A percentile compares a stretch with the other conserved stretches of the same genome.
Conservation (phyloP, 2,329 filamentous ascomycete species). For the Diaporthe destruens region DNA sequence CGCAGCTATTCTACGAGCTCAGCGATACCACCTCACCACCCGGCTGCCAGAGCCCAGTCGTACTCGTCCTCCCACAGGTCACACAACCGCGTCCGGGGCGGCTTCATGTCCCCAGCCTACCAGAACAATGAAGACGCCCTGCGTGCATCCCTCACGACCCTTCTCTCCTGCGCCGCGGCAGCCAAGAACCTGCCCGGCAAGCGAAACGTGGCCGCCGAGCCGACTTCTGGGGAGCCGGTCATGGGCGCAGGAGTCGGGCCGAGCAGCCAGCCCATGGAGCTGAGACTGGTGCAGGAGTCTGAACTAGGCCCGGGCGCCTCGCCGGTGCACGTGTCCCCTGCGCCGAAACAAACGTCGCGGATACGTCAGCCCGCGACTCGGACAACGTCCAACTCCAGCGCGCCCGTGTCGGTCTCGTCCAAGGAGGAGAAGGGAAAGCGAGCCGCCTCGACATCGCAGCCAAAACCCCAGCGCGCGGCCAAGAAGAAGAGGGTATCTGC, state of each 20-base stretch:
- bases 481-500: slow-evolving; percentile 71
- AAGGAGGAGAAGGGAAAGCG: slow-evolving; percentile 64
- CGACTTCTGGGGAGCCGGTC: slow-evolving; percentile 47
- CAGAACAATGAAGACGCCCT: slow-evolving; percentile 95
- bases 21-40: slow-evolving; percentile 59
- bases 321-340: slow-evolving; percentile 44
- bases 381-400: slow-evolving; percentile 50
- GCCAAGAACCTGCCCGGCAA: slow-evolving; percentile 84
- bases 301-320: slow-evolving; percentile 62
- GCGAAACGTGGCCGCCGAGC: slow-evolving; percentile 54
- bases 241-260: slow-evolving; percentile 57
- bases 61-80: slow-evolving; percentile 61
- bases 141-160: slow-evolving; percentile 91
- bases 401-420: slow-evolving; percentile 46
- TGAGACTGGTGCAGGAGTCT: slow-evolving; percentile 71
- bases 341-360: slow-evolving; percentile 42
- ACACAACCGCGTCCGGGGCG: slow-evolving; percentile 63
- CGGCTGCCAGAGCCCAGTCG: slow-evolving; percentile 48
- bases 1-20: slow-evolving; percentile 64
- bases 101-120: slow-evolving; percentile 79
- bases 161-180: slow-evolving; percentile 94
- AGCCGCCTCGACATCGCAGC: slow-evolving; percentile 50
- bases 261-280: slow-evolving; percentile 67
- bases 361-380: slow-evolving; percentile 38
- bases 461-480: slow-evolving; percentile 58